A percentile compares a stretch with the other conserved stretches of the same genome.
Evolutionary conservation across 371 early-diverging fungal species (phyloP).

Genomic region (Lichtheimia hyalospora): DNA sequence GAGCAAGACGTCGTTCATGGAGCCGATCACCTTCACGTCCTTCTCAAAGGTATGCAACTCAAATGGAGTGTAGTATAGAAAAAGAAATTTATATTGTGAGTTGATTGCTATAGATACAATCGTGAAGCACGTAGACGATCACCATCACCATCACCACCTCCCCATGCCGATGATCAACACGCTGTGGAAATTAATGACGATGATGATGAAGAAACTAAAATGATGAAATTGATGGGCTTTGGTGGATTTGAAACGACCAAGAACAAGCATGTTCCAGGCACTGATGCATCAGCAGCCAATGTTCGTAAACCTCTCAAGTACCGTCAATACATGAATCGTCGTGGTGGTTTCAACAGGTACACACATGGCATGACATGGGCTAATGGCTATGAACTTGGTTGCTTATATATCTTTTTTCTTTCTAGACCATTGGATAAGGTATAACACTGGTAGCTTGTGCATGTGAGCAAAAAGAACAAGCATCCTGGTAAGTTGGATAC

Average conservation of each 20-base stretch:
- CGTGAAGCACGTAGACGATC: conserved; percentile 9
- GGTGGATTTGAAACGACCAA: conserved; percentile 89
- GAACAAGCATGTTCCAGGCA: conserved; percentile 69
- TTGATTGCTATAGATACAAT: background rate
- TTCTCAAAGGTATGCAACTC: background rate
- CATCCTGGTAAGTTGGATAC: too few relatives aligned
- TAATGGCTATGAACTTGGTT: background rate
- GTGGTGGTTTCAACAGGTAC: conserved; percentile 86
- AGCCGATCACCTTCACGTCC: conserved; percentile 11
- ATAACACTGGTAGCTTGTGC: background rate
- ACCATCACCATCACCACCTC: conserved; percentile 3
- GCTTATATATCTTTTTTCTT: background rate
- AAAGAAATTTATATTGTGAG: too few relatives aligned
- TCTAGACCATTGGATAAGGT: conserved; percentile 40
- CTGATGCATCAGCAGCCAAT: conserved; percentile 67
- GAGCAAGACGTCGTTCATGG: conserved; percentile 4
- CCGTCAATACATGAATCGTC: conserved; percentile 95
- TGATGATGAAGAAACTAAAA: conserved; percentile 51
- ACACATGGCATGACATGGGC: background rate
- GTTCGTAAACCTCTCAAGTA: conserved; percentile 80
- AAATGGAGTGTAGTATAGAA: background rate
- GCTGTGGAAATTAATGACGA: conserved; percentile 25
- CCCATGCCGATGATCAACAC: conserved; percentile 7
- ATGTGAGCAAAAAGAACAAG: too few relatives aligned
- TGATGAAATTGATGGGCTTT: conserved; percentile 82